A percentile compares a stretch with the other conserved stretches of the same genome.
Evolutionary conservation across 2,329 filamentous ascomycete genomes (phyloP).

Genomic region (Aureobasidium pullulans): DNA sequence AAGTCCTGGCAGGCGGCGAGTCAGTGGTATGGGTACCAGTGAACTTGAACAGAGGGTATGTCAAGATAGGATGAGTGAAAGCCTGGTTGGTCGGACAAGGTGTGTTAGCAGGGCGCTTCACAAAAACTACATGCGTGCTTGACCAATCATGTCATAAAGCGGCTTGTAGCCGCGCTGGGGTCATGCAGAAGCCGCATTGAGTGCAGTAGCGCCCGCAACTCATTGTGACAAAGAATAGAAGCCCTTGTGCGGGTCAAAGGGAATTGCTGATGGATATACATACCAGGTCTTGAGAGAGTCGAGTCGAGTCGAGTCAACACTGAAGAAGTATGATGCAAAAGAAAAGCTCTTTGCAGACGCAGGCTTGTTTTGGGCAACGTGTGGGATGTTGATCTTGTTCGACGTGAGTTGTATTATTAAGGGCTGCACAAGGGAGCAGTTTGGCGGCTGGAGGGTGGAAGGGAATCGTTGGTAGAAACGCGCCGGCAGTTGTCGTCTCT

Average conservation of each 20-base stretch:
- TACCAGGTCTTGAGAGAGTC: not conserved
- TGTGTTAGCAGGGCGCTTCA: conserved; percentile 14
- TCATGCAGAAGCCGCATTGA: conserved; percentile 11
- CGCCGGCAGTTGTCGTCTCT: conserved; percentile 4
- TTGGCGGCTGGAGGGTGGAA: not conserved
- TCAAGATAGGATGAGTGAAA: not conserved
- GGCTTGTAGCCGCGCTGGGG: conserved; percentile 11
- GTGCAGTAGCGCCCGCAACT: conserved; percentile 10
- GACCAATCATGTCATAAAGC: not conserved
- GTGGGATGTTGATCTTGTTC: not conserved
- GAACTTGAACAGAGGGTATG: not conserved
- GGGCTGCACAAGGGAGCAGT: not conserved
- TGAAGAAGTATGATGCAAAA: not conserved
- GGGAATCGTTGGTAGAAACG: not conserved
- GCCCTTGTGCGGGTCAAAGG: not conserved
- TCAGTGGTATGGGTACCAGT: not conserved
- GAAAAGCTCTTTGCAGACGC: not conserved
- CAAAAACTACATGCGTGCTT: not conserved
- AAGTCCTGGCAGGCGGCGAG: conserved; percentile 1
- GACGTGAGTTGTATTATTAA: not conserved
- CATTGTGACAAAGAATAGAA: not conserved
- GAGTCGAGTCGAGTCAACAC: not conserved
- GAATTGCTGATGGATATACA: not conserved
- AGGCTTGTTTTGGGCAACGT: not conserved
- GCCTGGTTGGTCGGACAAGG: conserved; percentile 5